Conservation (phyloP, 306 rosid species). For the Quercus dentata region DNA sequence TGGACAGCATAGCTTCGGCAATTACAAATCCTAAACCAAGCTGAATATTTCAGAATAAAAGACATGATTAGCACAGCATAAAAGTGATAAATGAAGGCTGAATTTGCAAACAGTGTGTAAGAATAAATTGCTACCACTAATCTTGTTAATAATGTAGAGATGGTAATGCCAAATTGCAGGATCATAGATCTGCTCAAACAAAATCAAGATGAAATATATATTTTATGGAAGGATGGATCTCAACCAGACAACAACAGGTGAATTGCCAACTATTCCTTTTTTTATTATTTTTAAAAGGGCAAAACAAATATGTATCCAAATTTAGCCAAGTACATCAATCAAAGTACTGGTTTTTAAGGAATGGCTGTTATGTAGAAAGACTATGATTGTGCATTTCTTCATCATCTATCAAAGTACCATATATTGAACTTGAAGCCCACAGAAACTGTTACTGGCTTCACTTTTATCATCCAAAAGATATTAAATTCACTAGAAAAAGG, state of each 20-base stretch:
- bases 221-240: too few species aligned
- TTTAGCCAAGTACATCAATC: not conserved
- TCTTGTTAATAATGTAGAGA: not conserved
- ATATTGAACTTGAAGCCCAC: not conserved
- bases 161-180: not conserved
- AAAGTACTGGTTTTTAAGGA: too few species aligned
- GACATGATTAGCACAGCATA: slow-evolving; percentile 34
- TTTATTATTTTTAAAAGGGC: too few species aligned
- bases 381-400: not conserved
- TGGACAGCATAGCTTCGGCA: slow-evolving; percentile 60
- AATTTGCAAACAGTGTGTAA: not conserved
- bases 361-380: not conserved
- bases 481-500: slow-evolving; percentile 2
- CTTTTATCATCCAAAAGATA: not conserved
- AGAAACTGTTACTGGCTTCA: not conserved
- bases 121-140: not conserved
- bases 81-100: not conserved
- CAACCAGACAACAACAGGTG: too few species aligned
- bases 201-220: too few species aligned
- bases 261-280: too few species aligned
- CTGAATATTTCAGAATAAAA: slow-evolving; percentile 44
- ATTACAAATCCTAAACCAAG: slow-evolving; percentile 80
- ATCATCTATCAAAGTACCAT: slow-evolving; percentile 15
- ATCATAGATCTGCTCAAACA: not conserved
- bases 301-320: not conserved